Conservation (phyloP, 83 land plant genomes). For the Thuja plicata region DNA sequence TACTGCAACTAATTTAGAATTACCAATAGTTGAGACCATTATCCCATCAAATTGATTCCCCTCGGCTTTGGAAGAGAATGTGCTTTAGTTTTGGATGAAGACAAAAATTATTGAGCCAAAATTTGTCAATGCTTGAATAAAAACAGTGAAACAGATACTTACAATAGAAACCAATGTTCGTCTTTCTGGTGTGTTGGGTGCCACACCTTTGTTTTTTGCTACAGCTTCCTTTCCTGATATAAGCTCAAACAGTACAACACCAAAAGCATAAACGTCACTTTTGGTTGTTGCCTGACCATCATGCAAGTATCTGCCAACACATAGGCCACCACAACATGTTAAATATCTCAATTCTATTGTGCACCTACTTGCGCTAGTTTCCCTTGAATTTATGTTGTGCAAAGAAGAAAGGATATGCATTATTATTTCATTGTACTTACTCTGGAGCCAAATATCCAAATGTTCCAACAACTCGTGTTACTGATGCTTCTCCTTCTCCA, state of each 20-base stretch:
- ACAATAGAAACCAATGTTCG: constrained; percentile 78
- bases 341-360: background rate
- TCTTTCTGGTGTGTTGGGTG: constrained; percentile 48
- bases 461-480: constrained; percentile 79
- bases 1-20: background rate
- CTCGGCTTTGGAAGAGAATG: background rate
- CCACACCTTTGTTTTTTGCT: constrained; percentile 41
- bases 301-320: constrained; percentile 55
- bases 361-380: background rate
- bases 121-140: background rate
- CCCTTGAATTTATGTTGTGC: background rate
- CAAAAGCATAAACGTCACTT: constrained; percentile 86
- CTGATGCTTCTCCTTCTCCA: constrained; percentile 54
- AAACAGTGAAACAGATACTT: constrained; percentile 28
- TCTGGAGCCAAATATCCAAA: constrained; percentile 93
- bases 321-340: background rate
- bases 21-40: background rate
- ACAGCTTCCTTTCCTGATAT: constrained; percentile 73
- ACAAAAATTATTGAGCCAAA: background rate
- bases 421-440: constrained; percentile 33
- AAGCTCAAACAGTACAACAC: constrained; percentile 78
- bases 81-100: background rate
- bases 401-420: background rate
- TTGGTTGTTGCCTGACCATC: constrained; percentile 75
- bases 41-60: background rate